Percentiles rank a stretch among this genome's conserved stretches.
Conservation (phyloP, 2,329 filamentous ascomycete genomes). For the Diaporthe citrichinensis region DNA sequence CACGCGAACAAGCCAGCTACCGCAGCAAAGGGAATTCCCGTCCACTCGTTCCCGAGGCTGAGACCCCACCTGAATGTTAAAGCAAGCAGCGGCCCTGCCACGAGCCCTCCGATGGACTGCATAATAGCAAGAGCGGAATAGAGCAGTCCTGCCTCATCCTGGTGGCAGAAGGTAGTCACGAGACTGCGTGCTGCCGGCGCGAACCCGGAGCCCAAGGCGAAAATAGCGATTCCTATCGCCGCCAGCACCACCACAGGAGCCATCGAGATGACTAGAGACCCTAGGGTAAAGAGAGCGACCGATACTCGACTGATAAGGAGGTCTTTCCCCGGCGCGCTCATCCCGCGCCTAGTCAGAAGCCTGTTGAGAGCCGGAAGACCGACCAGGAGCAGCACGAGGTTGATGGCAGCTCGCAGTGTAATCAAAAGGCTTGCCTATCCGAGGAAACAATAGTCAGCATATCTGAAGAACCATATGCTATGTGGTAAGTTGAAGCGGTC, state of each 20-base stretch:
- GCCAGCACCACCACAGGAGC: conserved; percentile 10
- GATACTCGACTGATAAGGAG: conserved; percentile 20
- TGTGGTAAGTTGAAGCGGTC: background rate
- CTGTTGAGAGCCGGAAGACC: conserved; percentile 26
- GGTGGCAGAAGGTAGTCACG: conserved; percentile 24
- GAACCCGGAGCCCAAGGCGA: conserved; percentile 24
- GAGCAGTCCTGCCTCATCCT: conserved; percentile 27
- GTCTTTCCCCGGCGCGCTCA: conserved; percentile 8
- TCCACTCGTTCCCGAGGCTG: conserved; percentile 22
- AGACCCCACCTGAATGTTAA: conserved; percentile 26
- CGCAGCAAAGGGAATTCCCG: conserved; percentile 17
- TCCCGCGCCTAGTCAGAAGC: conserved; percentile 4
- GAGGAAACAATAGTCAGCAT: background rate
- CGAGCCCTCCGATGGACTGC: conserved; percentile 14
- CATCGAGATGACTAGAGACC: conserved; percentile 16
- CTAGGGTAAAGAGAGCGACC: background rate
- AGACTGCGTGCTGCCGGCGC: conserved; percentile 28
- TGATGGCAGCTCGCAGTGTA: conserved; percentile 13
- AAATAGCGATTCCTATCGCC: conserved; percentile 3
- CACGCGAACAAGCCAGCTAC: conserved; percentile 30
- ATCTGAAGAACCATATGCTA: no score
- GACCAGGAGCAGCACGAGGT: conserved; percentile 16
- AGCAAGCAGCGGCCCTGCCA: conserved; percentile 23
- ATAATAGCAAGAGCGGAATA: conserved; percentile 25
- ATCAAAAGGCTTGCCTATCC: conserved; percentile 24